These are phyloP conservation scores for Catenaria anguillulae DNA, from an alignment of 371 early-diverging fungal species.

Conservation along the genomic window DNA sequence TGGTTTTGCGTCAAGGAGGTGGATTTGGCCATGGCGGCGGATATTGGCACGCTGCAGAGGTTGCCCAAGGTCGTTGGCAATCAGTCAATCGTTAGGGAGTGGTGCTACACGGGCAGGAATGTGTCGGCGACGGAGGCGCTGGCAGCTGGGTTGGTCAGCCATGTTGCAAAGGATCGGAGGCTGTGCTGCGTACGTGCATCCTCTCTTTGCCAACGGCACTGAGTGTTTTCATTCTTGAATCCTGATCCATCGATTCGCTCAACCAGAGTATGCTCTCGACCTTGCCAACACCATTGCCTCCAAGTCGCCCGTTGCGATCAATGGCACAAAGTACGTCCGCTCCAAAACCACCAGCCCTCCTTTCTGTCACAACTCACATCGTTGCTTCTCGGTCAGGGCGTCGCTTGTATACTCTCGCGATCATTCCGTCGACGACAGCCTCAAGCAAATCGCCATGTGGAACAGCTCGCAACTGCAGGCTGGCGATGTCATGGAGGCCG, in stretches of 20 bases:
- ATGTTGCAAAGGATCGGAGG: slow-evolving; percentile 19
- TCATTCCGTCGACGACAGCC: slow-evolving; percentile 73
- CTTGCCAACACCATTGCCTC: slow-evolving; percentile 59
- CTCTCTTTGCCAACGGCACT: too few species aligned
- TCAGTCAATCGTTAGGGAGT: slow-evolving; percentile 73
- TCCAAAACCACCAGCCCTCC: too few species aligned
- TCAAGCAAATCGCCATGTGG: slow-evolving; percentile 79
- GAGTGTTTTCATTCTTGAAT: too few species aligned
- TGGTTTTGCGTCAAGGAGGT: slow-evolving; percentile 80
- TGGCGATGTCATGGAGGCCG: slow-evolving; percentile 41
- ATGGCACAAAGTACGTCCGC: slow-evolving; percentile 73
- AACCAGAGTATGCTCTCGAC: slow-evolving; percentile 48
- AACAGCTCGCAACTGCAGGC: slow-evolving; percentile 53
- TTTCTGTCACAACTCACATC: too few species aligned
- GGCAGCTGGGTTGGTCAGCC: slow-evolving; percentile 61
- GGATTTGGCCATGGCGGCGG: slow-evolving; percentile 77
- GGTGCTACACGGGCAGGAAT: slow-evolving; percentile 68
- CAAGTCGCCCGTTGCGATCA: slow-evolving; percentile 78
- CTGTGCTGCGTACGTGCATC: too few species aligned
- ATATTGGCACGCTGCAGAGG: slow-evolving; percentile 73
- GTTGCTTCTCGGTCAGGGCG: slow-evolving; percentile 23
- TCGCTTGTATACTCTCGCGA: slow-evolving; percentile 77
- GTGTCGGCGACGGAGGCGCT: slow-evolving; percentile 63
- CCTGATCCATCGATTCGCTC: too few species aligned
- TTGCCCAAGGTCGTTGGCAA: slow-evolving; percentile 83